These are phyloP conservation scores for Cardamine resedifolia DNA, from an alignment of 345 rosid species.

Conservation along the genomic window DNA sequence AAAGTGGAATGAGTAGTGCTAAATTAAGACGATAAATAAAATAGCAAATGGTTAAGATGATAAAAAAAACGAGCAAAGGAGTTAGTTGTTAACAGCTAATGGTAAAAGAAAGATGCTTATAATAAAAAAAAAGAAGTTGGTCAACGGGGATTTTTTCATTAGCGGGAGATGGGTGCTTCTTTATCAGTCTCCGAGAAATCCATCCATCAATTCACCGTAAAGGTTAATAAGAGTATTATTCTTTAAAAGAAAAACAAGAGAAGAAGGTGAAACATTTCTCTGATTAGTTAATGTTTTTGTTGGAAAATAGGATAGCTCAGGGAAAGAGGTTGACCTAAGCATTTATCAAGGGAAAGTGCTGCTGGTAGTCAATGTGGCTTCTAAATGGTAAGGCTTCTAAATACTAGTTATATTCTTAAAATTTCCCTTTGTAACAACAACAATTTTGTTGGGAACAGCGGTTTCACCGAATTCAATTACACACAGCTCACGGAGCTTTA, in stretches of 20 bases:
- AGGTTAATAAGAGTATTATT: no score
- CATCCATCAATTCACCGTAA: slow-evolving; percentile 68
- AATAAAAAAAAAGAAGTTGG: no score
- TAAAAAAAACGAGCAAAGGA: background rate
- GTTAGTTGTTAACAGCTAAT: background rate
- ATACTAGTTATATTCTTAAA: background rate
- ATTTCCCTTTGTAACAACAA: background rate
- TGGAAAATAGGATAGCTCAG: slow-evolving; percentile 56
- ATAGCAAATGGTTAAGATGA: background rate
- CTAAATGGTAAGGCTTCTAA: slow-evolving; percentile 61
- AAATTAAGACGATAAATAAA: background rate
- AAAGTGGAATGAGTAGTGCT: background rate
- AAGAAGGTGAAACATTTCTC: slow-evolving; percentile 5
- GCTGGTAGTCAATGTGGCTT: slow-evolving; percentile 89
- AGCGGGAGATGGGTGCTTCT: slow-evolving; percentile 57
- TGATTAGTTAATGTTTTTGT: background rate
- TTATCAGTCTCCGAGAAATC: slow-evolving; percentile 60
- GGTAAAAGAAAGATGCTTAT: background rate
- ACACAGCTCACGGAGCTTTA: slow-evolving; percentile 80
- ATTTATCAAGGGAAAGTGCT: slow-evolving; percentile 72
- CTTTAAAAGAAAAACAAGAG: background rate
- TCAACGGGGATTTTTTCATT: background rate
- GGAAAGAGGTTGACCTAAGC: slow-evolving; percentile 71
- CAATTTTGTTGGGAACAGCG: slow-evolving; percentile 45
- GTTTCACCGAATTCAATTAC: slow-evolving; percentile 75